Base-by-base conservation (phyloP, 2,329 filamentous ascomycete species). In the Chalaropsis ovoidea region DNA sequence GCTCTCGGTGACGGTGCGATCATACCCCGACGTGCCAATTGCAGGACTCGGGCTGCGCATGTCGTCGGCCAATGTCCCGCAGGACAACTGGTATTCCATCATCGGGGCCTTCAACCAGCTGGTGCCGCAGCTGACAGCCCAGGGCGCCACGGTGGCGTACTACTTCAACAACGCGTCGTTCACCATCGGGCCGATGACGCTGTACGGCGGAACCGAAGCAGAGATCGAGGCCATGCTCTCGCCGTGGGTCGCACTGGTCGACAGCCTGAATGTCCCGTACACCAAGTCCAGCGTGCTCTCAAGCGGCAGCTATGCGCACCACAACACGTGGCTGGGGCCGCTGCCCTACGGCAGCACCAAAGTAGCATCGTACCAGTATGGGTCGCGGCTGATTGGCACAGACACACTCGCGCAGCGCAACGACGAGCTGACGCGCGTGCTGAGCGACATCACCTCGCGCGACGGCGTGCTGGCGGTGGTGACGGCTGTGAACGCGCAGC, bases 1-100 rank as follows among this genome's bases (percentile, higher is more conserved):
- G 1, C 72, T 78, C 17, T 81, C 80, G 1, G 76, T 85, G 71
- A 85, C 81, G 0, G 74, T 79, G 49, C 81, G 80, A 68, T 76
- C 79, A 1, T 76, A 84, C 70, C 73, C 75, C 0, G 77, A 80
- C 65, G 71, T 71, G 6, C 71, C 72, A 0, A 74, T 79, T 2
- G 75, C 76, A 1, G 80, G 77, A 1, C 75, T 78, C 1, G 77
- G 74, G 3, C 70, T 83, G 8, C 73, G 72, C 0, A 79, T 82
- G 68, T 71, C 72, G 22, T 71, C 72, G 15, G 67, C 64, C 72
- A 71, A 19, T 65, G 69, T 69, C 27, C 66, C 66, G 10, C 69
- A 69, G 42, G 77, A 80, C 24, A 73, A 70, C 0, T 85, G 80
- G 73, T 85, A 79, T 70, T 70, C 76, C 56, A 78, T 77, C 0